Evolutionary conservation across 1,284 basidiomycete genomes (phyloP), one percentile per base, ranked within the genome.

Genomic region (Malassezia furfur): DNA sequence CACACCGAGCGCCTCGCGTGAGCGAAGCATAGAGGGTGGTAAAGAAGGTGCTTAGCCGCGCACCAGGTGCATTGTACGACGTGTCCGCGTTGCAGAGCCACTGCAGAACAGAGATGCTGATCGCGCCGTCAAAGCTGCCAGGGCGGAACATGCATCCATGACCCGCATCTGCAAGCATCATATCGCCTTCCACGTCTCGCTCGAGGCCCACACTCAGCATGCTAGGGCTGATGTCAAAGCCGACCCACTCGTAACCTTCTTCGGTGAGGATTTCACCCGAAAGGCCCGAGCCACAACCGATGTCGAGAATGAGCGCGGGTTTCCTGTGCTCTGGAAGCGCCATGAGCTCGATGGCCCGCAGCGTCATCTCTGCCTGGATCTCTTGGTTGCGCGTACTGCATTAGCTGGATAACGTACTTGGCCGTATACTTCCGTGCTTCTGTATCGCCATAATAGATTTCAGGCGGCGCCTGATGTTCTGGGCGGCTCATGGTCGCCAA

Each of bases 41-140:
- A 80, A 99, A 99, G 80, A 99, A 99, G 35, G 87, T 84, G 25
- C 82, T 83, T 32, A 98, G 81, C 40, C 94, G 87, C 67, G 90
- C 86, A 0, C 91, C 87, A 0, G 94, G 94, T 2, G 91, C 93
- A 54, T 90, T 87, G 61, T 88, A 84, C 3, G 87, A 85, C 28
- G 89, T 86, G 76, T 98, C 94, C 37, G 94, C 93, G 75, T 98
- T 99, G 59, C 96, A 82, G 0, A 99, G 81, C 94, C 94, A 99
- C 78, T 99, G 94, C 2, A 99, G 80, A 22, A 96, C 94, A 19
- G 94, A 98, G 72, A 99, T 88, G 71, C 91, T 93, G 70, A 99
- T 98, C 8, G 90, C 91, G 41, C 91, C 94, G 75, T 99, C 94
- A 75, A 98, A 98, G 60, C 87, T 87, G 56, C 93, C 94, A 43